Conservation (phyloP, 805 yeast species). For the Blastobotrys peoriensis region DNA sequence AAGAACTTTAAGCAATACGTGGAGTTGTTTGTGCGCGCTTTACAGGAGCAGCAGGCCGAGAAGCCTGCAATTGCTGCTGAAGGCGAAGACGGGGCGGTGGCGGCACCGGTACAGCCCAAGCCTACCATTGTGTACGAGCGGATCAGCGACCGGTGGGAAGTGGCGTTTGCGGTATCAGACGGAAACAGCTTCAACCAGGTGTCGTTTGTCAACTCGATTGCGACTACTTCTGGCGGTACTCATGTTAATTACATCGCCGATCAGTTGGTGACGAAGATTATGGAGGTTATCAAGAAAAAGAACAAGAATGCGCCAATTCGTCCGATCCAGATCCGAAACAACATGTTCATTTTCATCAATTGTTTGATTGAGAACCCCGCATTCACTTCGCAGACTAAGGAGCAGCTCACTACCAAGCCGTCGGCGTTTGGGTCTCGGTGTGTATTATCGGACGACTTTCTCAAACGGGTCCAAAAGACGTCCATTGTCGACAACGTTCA, state of each 20-base stretch:
- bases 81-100: constrained; percentile 28
- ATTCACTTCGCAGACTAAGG: constrained; percentile 95
- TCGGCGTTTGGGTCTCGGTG: constrained; percentile 85
- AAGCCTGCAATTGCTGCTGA: constrained; percentile 24
- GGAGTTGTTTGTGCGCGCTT: constrained; percentile 79
- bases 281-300: constrained; percentile 67
- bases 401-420: constrained; percentile 83
- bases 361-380: constrained; percentile 95
- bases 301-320: constrained; percentile 62
- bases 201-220: constrained; percentile 95
- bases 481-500: constrained; percentile 63
- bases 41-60: constrained; percentile 37
- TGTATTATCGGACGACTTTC: constrained; percentile 69
- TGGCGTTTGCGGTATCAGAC: constrained; percentile 91
- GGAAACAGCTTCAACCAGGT: constrained; percentile 79
- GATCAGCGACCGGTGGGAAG: constrained; percentile 86
- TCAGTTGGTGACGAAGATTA: constrained; percentile 70
- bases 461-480: constrained; percentile 66
- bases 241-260: constrained; percentile 85
- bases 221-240: constrained; percentile 95
- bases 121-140: constrained; percentile 73
- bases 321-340: constrained; percentile 82
- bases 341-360: constrained; percentile 85
- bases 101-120: constrained; percentile 29
- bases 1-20: constrained; percentile 80